Base-by-base conservation (phyloP, 208 protist genomes). In the Eutreptiella sp. region DNA sequence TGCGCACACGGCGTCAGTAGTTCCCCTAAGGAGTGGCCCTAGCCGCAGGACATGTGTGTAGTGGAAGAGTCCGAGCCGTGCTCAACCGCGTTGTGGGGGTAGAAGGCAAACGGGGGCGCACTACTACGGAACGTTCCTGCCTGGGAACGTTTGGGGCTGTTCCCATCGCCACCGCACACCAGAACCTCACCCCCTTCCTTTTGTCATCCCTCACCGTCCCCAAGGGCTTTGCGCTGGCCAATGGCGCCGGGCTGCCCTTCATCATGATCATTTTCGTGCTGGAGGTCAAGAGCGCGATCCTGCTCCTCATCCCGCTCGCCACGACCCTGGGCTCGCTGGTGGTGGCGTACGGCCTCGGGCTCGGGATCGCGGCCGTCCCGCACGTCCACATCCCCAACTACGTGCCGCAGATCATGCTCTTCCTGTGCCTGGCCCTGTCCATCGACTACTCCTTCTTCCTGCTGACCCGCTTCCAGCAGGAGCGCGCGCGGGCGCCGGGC, bases 361-460 rank as follows among this genome's bases (percentile, higher is more conserved):
- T 5, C 36, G 21, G 41, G 11, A 11, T 70, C 21, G 58, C 64
- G 3, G 36, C 23, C 16, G 23, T 27, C 19, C 42, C 38, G 46
- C 5, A 21, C 19, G 9, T 62, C 5, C 4, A 46, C 27, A 21
- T 23, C 28, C 31, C 63, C n/a, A n/a, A n/a, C n/a, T n/a, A n/a
- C 9, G 62, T 45, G 19, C 64, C 64, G 26, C n/a, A 36, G 21
- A 16, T 70, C 26, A 70, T 71, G 66, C 34, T 71, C 23, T 35
- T 42, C 3, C 24, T 72, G 16, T 46, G 9, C n/a, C 16, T 71
- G 24, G 63, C 66, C 3, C 54, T 70, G 50, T 64, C 45, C 19
- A 68, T 71, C 36, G 66, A 71, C 42, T 71, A 71, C 63, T 64
- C 38, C 34, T 46, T 70, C 7, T 70, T 70, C 35, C 45, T 70